A percentile compares a stretch with the other conserved stretches of the same genome.
These are phyloP conservation scores for Notholithocarpus densiflorus DNA, from an alignment of 306 rosid species.

Conservation along the genomic window DNA sequence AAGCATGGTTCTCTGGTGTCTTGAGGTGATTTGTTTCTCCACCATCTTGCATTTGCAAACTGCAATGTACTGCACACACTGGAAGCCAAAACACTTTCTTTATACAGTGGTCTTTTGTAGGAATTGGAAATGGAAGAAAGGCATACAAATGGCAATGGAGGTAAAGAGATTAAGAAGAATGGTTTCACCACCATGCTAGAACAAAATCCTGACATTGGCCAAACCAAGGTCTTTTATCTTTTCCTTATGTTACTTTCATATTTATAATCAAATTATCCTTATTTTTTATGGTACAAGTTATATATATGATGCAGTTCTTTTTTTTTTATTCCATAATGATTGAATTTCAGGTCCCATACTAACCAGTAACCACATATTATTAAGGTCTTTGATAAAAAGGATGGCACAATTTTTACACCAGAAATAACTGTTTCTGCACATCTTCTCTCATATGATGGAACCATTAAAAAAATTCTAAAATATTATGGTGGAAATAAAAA, in stretches of 20 bases:
- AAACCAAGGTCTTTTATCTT: conserved; percentile 48
- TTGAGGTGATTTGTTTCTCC: conserved; percentile 36
- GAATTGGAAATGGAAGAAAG: conserved; percentile 34
- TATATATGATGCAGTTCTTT: too few species aligned
- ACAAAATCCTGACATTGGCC: conserved; percentile 51
- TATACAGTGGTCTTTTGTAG: conserved; percentile 13
- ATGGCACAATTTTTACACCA: too few species aligned
- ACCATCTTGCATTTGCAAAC: background rate
- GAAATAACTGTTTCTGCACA: too few species aligned
- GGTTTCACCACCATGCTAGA: conserved; percentile 43
- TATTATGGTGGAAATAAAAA: too few species aligned
- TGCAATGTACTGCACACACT: background rate
- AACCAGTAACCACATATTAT: too few species aligned
- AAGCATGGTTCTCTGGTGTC: conserved; percentile 61
- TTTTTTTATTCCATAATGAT: too few species aligned
- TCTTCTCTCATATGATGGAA: too few species aligned
- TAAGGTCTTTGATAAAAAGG: too few species aligned
- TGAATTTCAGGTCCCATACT: too few species aligned
- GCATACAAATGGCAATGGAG: background rate
- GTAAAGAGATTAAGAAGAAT: conserved; percentile 7
- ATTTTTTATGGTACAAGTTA: too few species aligned
- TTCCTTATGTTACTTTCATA: background rate
- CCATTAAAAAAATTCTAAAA: too few species aligned
- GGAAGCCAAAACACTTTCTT: background rate
- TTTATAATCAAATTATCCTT: too few species aligned